A percentile compares a stretch with the other conserved stretches of the same genome.
Evolutionary conservation across 345 rosid genomes (phyloP).

Genomic region (Aquilaria sinensis): DNA sequence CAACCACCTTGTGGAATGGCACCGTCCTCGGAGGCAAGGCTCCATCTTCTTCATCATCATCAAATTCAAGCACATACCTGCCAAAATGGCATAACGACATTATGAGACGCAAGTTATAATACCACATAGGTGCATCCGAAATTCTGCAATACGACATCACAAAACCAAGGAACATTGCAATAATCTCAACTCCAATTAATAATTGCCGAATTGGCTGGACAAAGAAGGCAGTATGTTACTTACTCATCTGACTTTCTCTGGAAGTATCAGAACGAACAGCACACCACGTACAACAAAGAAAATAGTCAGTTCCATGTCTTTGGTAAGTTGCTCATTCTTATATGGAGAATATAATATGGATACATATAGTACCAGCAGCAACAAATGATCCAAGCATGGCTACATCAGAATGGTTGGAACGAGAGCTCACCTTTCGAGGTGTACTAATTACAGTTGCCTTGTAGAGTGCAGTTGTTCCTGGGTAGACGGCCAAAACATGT

Average conservation of each 20-base stretch:
- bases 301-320: conserved; percentile 23
- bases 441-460: conserved; percentile 86
- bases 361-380: too few species aligned
- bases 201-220: neutral
- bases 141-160: neutral
- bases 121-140: neutral
- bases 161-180: neutral
- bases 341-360: too few species aligned
- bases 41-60: conserved; percentile 97
- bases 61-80: conserved; percentile 90
- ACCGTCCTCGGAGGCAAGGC: conserved; percentile 81
- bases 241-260: conserved; percentile 95
- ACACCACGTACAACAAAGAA: conserved; percentile 15
- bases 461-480: conserved; percentile 93
- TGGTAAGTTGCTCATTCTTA: neutral
- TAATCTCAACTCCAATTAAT: neutral
- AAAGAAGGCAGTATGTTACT: conserved; percentile 26
- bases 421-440: conserved; percentile 59
- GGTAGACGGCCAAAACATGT: conserved; percentile 97
- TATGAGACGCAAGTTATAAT: neutral
- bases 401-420: neutral
- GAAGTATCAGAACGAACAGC: conserved; percentile 13
- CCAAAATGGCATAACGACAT: conserved; percentile 8
- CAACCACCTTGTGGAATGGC: conserved; percentile 73
- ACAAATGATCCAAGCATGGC: neutral